Evolutionary conservation across 1,284 basidiomycete genomes (phyloP), one percentile per base, ranked within the genome.

Genomic region (Phenoliferia sp.): DNA sequence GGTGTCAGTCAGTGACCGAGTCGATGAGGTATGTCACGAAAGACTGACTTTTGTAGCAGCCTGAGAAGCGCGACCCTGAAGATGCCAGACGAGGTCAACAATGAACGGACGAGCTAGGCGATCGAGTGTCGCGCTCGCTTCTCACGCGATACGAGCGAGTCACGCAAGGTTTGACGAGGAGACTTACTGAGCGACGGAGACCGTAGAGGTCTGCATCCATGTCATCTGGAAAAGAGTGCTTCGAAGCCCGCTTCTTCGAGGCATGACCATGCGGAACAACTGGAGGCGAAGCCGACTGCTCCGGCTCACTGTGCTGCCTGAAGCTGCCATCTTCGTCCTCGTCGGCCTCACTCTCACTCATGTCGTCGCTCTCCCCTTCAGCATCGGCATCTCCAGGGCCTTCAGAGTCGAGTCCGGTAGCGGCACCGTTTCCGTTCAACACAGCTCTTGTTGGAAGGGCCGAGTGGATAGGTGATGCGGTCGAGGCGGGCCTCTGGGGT

Each of bases 161-260:
- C 31, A 10, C 2, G 6, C n/a, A 36, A 57, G 35, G 35, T 5
- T 7, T 26, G 19, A 44, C 34, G 10, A 52, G 32, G n/a, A 19
- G 35, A 69, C 74, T 61, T 32, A 75, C 75, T 58, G 73, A 75
- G 19, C 75, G 62, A 58, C 75, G 62, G 16, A 76, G 54, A 6
- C 74, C 74, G 52, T 75, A 76, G 59, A 76, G 29, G n/a, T 74
- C 74, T 4, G 75, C 65, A 61, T 76, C 73, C 12, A 74, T 48
- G n/a, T 69, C 64, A 6, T 59, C 62, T 28, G 69, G 71, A 60
- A 70, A 35, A 19, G 68, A 61, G 17, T 69, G 28, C 52, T 71
- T 31, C 44, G 57, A 17, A 26, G 22, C 39, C 31, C 33, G 48
- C 63, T 54, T 56, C 35, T 59, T 58, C n/a, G 52, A 31, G 2